A percentile compares a stretch with the other conserved stretches of the same genome.
These are phyloP conservation scores for Pezicula carpinea DNA, from an alignment of 2,329 filamentous ascomycete genomes.

Conservation along the genomic window DNA sequence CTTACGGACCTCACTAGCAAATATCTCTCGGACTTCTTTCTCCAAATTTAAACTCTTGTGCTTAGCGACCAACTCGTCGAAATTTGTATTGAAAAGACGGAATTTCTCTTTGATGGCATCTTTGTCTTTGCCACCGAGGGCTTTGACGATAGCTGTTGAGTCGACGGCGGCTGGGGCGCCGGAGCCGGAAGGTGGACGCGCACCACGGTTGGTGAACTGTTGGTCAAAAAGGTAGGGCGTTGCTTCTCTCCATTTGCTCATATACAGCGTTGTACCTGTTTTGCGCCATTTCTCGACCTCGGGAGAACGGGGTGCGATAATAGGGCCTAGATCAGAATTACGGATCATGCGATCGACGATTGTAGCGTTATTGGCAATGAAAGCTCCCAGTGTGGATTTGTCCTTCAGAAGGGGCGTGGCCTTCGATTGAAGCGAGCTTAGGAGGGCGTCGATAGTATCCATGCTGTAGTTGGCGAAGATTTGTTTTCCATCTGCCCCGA, in stretches of 20 bases:
- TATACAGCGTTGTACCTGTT: constrained; percentile 75
- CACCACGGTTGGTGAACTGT: constrained; percentile 76
- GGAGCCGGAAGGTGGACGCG: constrained; percentile 66
- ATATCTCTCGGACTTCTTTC: constrained; percentile 74
- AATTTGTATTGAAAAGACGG: constrained; percentile 80
- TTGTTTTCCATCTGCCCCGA: constrained; percentile 80
- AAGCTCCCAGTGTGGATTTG: constrained; percentile 78
- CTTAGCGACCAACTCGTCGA: constrained; percentile 80
- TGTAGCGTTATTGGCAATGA: constrained; percentile 82
- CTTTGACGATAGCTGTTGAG: constrained; percentile 78
- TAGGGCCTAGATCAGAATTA: constrained; percentile 69
- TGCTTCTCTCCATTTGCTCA: constrained; percentile 83
- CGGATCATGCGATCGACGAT: constrained; percentile 82
- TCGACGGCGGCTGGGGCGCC: constrained; percentile 61
- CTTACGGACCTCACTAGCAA: constrained; percentile 80
- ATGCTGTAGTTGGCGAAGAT: constrained; percentile 86
- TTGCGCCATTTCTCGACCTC: constrained; percentile 83
- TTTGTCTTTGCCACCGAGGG: constrained; percentile 82
- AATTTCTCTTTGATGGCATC: constrained; percentile 97
- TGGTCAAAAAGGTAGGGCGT: constrained; percentile 83
- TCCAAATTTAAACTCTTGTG: constrained; percentile 90
- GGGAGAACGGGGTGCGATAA: constrained; percentile 63
- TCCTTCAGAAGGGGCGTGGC: constrained; percentile 68
- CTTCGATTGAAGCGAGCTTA: constrained; percentile 71
- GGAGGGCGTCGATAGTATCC: constrained; percentile 80